Evolutionary conservation across 2,329 filamentous ascomycete genomes (phyloP).

Genomic region (Epichloe typhina): DNA sequence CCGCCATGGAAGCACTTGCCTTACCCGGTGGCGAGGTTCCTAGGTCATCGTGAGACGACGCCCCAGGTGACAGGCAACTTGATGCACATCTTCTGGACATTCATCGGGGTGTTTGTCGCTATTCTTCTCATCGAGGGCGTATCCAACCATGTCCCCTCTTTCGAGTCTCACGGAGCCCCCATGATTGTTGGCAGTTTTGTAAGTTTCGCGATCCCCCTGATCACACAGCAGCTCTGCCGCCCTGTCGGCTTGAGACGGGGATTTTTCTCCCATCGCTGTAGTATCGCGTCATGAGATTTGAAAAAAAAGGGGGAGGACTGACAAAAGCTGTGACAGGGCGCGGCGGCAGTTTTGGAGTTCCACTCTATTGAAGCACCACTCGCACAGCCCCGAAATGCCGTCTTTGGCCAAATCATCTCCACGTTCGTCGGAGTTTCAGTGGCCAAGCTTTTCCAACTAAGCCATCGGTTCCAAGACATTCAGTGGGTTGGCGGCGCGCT

Average conservation of each 20-base stretch:
- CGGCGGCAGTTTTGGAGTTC: slow-evolving; percentile 64
- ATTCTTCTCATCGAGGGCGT: slow-evolving; percentile 47
- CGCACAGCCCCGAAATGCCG: slow-evolving; percentile 56
- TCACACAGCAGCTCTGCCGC: background rate
- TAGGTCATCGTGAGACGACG: slow-evolving; percentile 44
- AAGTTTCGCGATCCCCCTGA: slow-evolving; percentile 19
- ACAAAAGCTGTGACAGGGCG: slow-evolving; percentile 38
- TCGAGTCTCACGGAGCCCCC: slow-evolving; percentile 39
- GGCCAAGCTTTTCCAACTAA: slow-evolving; percentile 50
- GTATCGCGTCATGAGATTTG: too few species aligned
- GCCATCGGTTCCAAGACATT: slow-evolving; percentile 32
- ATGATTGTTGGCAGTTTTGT: slow-evolving; percentile 60
- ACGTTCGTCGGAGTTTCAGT: slow-evolving; percentile 47
- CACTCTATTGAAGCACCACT: slow-evolving; percentile 59
- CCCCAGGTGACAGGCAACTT: slow-evolving; percentile 39
- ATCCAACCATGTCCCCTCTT: slow-evolving; percentile 38
- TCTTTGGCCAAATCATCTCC: slow-evolving; percentile 54
- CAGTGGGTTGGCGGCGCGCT: slow-evolving; percentile 54
- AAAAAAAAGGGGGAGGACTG: background rate
- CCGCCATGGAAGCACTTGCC: slow-evolving; percentile 54
- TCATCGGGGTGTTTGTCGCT: slow-evolving; percentile 50
- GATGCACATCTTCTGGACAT: slow-evolving; percentile 45
- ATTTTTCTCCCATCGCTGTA: too few species aligned
- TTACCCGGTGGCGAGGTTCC: slow-evolving; percentile 49
- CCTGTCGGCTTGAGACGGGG: too few species aligned